Evolutionary conservation across 371 early-diverging fungal species (phyloP).

Genomic region (Mortierella sp.): DNA sequence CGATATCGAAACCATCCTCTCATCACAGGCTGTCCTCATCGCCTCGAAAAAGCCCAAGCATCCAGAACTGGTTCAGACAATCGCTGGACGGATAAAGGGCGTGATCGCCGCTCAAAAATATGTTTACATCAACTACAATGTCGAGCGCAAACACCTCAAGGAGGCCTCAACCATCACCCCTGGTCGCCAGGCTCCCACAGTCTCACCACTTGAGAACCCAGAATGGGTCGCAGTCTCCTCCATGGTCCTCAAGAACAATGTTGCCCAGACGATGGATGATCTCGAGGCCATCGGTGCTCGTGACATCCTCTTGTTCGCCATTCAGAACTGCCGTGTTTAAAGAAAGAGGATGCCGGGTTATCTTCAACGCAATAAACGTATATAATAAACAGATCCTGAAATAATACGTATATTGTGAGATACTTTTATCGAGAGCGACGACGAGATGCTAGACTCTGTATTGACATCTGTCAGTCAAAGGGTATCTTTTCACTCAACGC

Average conservation of each 20-base stretch:
- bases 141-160: constrained; percentile 70
- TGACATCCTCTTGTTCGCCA: constrained; percentile 89
- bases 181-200: constrained; percentile 92
- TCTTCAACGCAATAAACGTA: too few relatives aligned
- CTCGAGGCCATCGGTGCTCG: constrained; percentile 91
- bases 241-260: constrained; percentile 85
- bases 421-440: too few relatives aligned
- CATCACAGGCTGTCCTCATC: constrained; percentile 91
- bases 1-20: constrained; percentile 83
- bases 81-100: constrained; percentile 89
- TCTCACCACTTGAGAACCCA: constrained; percentile 85
- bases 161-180: constrained; percentile 85
- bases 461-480: too few relatives aligned
- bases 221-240: constrained; percentile 92
- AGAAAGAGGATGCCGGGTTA: background rate
- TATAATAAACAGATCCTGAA: too few relatives aligned
- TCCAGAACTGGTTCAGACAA: constrained; percentile 75
- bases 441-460: too few relatives aligned
- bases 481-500: constrained; percentile 34
- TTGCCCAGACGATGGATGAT: constrained; percentile 91
- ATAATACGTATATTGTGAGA: too few relatives aligned
- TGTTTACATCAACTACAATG: constrained; percentile 92
- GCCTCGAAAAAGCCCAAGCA: constrained; percentile 71
- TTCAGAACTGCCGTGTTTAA: constrained; percentile 84
- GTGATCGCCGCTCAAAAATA: constrained; percentile 89